Evolutionary conservation across 208 protist species (phyloP).

Genomic region (Leishmania turanica): DNA sequence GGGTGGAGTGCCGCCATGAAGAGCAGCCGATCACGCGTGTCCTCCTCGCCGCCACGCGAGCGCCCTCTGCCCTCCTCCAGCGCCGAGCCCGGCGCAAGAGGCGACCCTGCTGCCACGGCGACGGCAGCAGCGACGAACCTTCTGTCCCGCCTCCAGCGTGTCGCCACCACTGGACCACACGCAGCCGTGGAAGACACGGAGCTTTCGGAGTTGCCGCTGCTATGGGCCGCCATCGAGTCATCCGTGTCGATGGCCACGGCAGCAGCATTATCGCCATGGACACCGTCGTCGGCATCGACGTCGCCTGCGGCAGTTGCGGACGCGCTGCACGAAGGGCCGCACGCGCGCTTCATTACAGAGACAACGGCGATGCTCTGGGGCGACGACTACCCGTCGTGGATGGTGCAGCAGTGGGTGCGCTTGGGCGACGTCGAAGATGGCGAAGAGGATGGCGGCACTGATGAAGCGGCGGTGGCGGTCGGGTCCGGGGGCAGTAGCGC

Average conservation of each 20-base stretch:
- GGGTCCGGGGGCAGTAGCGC: not conserved
- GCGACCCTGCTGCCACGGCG: not conserved
- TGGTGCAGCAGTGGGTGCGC: constrained; percentile 27
- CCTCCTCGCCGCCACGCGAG: not conserved
- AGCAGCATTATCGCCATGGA: not conserved
- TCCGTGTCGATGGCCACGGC: not conserved
- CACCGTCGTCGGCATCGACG: not conserved
- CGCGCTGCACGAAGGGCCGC: not conserved
- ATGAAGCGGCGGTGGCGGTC: not conserved
- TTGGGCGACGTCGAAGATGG: constrained; percentile 12
- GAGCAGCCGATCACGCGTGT: not conserved
- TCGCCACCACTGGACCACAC: not conserved
- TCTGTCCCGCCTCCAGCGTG: constrained; percentile 9
- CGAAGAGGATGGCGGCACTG: constrained; percentile 10
- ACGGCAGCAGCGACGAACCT: constrained; percentile 6
- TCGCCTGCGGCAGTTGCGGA: not conserved
- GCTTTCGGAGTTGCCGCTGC: constrained; percentile 19
- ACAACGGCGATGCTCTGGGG: constrained; percentile 27
- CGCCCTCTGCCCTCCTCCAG: not conserved
- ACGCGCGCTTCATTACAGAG: constrained; percentile 24
- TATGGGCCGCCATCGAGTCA: constrained; percentile 24
- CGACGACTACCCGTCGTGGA: constrained; percentile 25
- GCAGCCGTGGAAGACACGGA: not conserved
- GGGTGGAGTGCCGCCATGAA: not conserved
- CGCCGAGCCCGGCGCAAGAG: not conserved